Evolutionary conservation across 169 alveolate species (phyloP).

Genomic region (Cryptosporidium sp.): DNA sequence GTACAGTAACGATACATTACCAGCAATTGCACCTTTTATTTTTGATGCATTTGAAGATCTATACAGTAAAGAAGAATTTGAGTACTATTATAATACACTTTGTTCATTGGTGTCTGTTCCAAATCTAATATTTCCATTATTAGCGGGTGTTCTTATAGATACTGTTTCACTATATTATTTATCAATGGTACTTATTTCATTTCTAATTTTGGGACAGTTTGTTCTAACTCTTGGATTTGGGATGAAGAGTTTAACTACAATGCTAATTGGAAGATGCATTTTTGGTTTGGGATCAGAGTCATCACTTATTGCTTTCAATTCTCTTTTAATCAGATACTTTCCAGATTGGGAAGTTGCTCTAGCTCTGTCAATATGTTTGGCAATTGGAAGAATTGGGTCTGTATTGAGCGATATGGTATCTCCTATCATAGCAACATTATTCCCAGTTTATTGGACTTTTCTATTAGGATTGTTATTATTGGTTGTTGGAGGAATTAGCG

Average conservation of each 20-base stretch:
- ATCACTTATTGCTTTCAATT: slow-evolving; percentile 59
- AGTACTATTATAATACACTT: slow-evolving; percentile 48
- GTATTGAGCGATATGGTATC: slow-evolving; percentile 73
- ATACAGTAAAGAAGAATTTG: slow-evolving; percentile 68
- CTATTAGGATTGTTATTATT: slow-evolving; percentile 30
- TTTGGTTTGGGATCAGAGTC: slow-evolving; percentile 73
- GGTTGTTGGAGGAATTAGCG: slow-evolving; percentile 62
- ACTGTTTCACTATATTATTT: slow-evolving; percentile 59
- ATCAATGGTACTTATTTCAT: slow-evolving; percentile 34
- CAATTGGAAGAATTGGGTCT: slow-evolving; percentile 74
- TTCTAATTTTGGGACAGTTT: slow-evolving; percentile 44
- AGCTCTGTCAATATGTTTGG: slow-evolving; percentile 66
- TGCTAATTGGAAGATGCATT: slow-evolving; percentile 65
- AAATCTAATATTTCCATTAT: slow-evolving; percentile 48
- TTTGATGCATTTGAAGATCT: slow-evolving; percentile 67
- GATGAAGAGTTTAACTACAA: slow-evolving; percentile 35
- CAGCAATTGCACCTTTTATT: slow-evolving; percentile 74
- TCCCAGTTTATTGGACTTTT: slow-evolving; percentile 75
- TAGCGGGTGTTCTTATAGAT: slow-evolving; percentile 64
- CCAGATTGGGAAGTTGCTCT: slow-evolving; percentile 73
- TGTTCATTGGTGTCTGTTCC: slow-evolving; percentile 74
- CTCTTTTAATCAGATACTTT: slow-evolving; percentile 55
- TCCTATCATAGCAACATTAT: slow-evolving; percentile 62
- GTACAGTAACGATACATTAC: slow-evolving; percentile 68
- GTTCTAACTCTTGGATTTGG: slow-evolving; percentile 59